These are phyloP conservation scores for Suhomyces emberorum DNA, from an alignment of 805 yeast genomes.

Conservation along the genomic window DNA sequence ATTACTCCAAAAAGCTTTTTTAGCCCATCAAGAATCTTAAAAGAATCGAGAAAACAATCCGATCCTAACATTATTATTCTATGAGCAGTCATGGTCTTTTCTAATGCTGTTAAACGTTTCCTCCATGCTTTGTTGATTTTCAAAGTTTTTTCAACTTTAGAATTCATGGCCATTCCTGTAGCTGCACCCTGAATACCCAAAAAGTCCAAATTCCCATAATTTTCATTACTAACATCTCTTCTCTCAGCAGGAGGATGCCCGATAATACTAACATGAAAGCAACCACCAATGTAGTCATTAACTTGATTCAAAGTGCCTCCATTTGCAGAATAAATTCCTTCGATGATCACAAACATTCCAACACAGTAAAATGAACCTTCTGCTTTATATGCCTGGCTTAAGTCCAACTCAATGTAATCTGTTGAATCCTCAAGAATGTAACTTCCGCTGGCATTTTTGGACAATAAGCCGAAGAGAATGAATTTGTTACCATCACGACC, in stretches of 20 bases:
- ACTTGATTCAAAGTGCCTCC: conserved; percentile 40
- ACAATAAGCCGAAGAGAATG: conserved; percentile 71
- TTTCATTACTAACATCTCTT: conserved; percentile 61
- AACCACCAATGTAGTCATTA: conserved; percentile 35
- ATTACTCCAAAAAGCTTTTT: conserved; percentile 57
- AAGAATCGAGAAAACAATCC: conserved; percentile 63
- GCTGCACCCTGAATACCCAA: conserved; percentile 37
- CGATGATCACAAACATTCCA: conserved; percentile 78
- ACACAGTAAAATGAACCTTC: conserved; percentile 63
- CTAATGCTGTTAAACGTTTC: conserved; percentile 52
- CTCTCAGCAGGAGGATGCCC: conserved; percentile 89
- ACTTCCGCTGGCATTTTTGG: conserved; percentile 60
- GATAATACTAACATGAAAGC: conserved; percentile 69
- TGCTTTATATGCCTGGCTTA: conserved; percentile 59
- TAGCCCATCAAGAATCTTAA: conserved; percentile 57
- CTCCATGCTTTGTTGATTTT: conserved; percentile 62
- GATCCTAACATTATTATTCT: conserved; percentile 71
- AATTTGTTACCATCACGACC: conserved; percentile 82
- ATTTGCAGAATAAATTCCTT: conserved; percentile 77
- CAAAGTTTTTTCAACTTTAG: conserved; percentile 25
- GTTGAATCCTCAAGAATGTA: conserved; percentile 79
- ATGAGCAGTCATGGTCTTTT: conserved; percentile 54
- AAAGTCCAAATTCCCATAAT: conserved; percentile 78
- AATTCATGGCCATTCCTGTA: conserved; percentile 7
- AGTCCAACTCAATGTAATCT: conserved; percentile 66